Percentiles rank a stretch among this genome's conserved stretches.
Conservation (phyloP, 2,329 filamentous ascomycete species). For the Ophiobolus disseminans region DNA sequence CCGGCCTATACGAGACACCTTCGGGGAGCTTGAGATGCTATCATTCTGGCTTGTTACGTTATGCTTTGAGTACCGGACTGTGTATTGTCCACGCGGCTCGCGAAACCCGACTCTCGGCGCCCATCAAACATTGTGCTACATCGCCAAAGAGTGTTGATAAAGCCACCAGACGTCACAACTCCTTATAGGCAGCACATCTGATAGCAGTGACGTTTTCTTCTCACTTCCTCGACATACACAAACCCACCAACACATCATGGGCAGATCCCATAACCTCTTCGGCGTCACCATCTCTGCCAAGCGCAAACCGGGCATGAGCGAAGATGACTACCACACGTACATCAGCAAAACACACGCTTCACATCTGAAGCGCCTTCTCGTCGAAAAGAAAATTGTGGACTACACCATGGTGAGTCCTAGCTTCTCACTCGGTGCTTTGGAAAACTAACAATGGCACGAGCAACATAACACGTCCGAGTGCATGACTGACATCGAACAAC, state of each 20-base stretch:
- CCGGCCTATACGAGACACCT: not conserved
- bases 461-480: slow-evolving; percentile 1
- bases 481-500: not conserved
- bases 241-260: too few relatives aligned
- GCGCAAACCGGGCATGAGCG: slow-evolving; percentile 7
- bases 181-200: too few relatives aligned
- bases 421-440: not conserved
- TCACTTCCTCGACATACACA: too few relatives aligned
- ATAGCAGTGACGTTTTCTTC: too few relatives aligned
- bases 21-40: too few relatives aligned
- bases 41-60: too few relatives aligned
- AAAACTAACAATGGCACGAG: not conserved
- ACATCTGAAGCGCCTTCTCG: slow-evolving; percentile 13
- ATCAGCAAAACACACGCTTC: slow-evolving; percentile 14
- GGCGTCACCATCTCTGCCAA: slow-evolving; percentile 11
- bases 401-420: slow-evolving; percentile 15
- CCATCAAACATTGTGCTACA: too few relatives aligned
- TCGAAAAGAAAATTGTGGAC: slow-evolving; percentile 10
- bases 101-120: too few relatives aligned
- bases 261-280: slow-evolving; percentile 1
- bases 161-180: too few relatives aligned
- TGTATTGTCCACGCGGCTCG: too few relatives aligned
- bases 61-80: too few relatives aligned
- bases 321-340: slow-evolving; percentile 13
- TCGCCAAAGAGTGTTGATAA: too few relatives aligned